phyloP scores from a whole-genome alignment of 1,284 basidiomycete species.

The Austroboletus rostrupii region DNA sequence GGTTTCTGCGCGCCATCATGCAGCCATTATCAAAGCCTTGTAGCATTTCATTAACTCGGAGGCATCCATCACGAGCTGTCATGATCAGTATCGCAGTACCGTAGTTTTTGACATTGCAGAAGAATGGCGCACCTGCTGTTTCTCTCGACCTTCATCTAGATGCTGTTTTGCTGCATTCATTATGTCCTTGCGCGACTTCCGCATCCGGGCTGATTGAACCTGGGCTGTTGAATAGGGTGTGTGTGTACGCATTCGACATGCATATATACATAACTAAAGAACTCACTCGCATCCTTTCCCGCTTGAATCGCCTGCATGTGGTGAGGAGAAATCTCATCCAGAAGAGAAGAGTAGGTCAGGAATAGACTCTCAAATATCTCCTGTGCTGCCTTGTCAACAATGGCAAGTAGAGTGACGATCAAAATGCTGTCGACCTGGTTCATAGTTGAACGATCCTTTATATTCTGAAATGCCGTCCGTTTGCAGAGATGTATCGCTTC shows the following conservation, averaged over 20 bases:
- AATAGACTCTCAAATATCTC: slow-evolving; percentile 32
- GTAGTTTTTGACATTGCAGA: neutral
- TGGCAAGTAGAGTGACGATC: neutral
- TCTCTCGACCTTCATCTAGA: slow-evolving; percentile 40
- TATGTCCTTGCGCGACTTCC: slow-evolving; percentile 35
- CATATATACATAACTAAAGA: neutral
- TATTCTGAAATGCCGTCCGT: slow-evolving; percentile 4
- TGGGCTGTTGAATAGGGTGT: slow-evolving; percentile 29
- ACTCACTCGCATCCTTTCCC: slow-evolving; percentile 37
- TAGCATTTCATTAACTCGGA: slow-evolving; percentile 43
- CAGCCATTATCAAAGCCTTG: slow-evolving; percentile 36
- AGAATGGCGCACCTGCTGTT: slow-evolving; percentile 33
- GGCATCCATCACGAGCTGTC: slow-evolving; percentile 40
- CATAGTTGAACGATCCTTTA: slow-evolving; percentile 8
- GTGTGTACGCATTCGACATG: slow-evolving; percentile 8
- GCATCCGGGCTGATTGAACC: slow-evolving; percentile 30
- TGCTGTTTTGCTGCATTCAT: slow-evolving; percentile 34
- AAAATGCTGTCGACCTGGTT: slow-evolving; percentile 17
- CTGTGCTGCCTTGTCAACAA: slow-evolving; percentile 24
- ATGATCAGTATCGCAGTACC: neutral
- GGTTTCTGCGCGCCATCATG: slow-evolving; percentile 7
- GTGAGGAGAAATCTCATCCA: slow-evolving; percentile 35
- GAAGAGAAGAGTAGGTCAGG: slow-evolving; percentile 28
- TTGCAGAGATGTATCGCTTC: slow-evolving; percentile 22
- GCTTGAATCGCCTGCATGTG: slow-evolving; percentile 34